phyloP scores from a whole-genome alignment of 1,284 basidiomycete genomes.

The Apiotrichum gamsii region DNA sequence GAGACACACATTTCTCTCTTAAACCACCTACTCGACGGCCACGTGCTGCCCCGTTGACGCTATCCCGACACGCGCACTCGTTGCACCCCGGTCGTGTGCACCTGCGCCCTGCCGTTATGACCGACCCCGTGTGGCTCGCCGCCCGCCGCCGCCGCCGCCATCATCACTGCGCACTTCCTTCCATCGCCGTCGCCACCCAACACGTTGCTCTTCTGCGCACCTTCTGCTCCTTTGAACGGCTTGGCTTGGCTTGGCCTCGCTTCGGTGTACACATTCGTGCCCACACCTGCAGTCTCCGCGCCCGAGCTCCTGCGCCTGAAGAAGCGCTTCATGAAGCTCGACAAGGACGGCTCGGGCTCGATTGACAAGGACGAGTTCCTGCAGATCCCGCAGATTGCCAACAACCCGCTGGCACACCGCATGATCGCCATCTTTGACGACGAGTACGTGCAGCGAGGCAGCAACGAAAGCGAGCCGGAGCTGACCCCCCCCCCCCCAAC shows the following conservation, averaged over 20 bases:
- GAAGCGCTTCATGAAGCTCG: slow-evolving; percentile 99
- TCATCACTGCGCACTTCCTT: not conserved
- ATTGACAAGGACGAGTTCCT: slow-evolving; percentile 99
- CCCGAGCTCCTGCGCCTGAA: slow-evolving; percentile 88
- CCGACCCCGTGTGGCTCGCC: too few species aligned
- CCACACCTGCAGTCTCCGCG: slow-evolving; percentile 64
- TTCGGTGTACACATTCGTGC: not conserved
- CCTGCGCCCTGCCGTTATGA: too few species aligned
- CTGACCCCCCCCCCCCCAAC: not conserved
- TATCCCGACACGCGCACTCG: too few species aligned
- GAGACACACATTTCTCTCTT: too few species aligned
- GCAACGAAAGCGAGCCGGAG: not conserved
- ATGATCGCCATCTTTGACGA: slow-evolving; percentile 99
- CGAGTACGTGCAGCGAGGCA: slow-evolving; percentile 74
- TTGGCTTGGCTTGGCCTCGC: not conserved
- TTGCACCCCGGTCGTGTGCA: too few species aligned
- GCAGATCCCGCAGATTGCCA: slow-evolving; percentile 97
- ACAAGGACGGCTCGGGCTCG: slow-evolving; percentile 93
- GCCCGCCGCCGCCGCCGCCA: too few species aligned
- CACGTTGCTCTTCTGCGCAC: not conserved
- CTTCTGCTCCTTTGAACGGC: not conserved
- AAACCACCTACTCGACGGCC: too few species aligned
- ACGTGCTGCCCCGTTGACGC: too few species aligned
- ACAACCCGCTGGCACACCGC: slow-evolving; percentile 90
- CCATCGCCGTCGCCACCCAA: not conserved